Percentiles rank a stretch among this genome's conserved stretches.
These are phyloP conservation scores for Suhomyces panamericanus DNA, from an alignment of 1,139 yeast genomes.

Conservation along the genomic window DNA sequence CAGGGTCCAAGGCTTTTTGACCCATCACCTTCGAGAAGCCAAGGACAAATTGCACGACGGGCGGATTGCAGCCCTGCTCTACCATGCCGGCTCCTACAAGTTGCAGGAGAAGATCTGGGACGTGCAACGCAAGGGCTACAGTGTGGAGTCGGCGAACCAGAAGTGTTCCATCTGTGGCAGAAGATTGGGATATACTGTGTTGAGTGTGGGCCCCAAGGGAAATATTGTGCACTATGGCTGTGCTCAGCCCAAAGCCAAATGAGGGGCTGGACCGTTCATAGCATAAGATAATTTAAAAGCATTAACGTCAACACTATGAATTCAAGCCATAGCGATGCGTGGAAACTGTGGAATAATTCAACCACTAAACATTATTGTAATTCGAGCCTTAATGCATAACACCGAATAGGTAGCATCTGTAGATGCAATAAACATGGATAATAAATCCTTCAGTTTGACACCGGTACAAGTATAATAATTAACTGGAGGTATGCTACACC, in stretches of 20 bases:
- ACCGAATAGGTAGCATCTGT: too few species aligned
- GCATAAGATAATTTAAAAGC: background rate
- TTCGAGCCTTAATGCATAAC: too few species aligned
- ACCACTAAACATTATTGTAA: too few species aligned
- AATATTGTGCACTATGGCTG: conserved; percentile 74
- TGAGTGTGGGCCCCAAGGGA: conserved; percentile 53
- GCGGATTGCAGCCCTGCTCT: conserved; percentile 33
- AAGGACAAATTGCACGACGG: conserved; percentile 29
- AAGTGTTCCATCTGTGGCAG: conserved; percentile 62
- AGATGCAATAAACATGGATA: too few species aligned
- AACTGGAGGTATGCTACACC: too few species aligned
- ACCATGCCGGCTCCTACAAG: conserved; percentile 40
- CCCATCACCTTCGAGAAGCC: conserved; percentile 43
- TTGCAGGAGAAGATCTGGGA: conserved; percentile 37
- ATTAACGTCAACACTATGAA: too few species aligned
- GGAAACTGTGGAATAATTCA: too few species aligned
- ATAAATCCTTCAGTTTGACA: too few species aligned
- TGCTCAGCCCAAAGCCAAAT: conserved; percentile 6
- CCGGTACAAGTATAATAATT: too few species aligned
- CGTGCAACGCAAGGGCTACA: conserved; percentile 36
- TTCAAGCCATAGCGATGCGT: too few species aligned
- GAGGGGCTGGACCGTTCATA: background rate
- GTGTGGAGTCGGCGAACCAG: conserved; percentile 39
- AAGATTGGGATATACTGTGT: conserved; percentile 61
- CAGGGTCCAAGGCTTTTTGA: conserved; percentile 47